phyloP scores from a whole-genome alignment of 1,284 basidiomycete species.

The Irpex rosettiformis region DNA sequence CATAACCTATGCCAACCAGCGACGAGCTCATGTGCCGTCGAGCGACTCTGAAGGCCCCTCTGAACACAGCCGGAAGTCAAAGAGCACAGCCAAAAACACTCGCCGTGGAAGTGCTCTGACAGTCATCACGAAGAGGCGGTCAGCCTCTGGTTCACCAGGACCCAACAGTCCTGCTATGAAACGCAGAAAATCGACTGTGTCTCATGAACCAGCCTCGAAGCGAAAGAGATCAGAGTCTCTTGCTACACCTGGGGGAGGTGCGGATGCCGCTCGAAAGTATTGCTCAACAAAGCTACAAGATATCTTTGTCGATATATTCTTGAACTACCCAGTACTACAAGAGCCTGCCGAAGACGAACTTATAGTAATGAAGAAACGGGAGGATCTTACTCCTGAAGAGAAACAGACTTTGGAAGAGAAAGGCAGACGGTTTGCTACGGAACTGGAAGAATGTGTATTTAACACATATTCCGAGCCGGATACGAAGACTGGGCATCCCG shows the following conservation, averaged over 20 bases:
- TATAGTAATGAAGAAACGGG: conserved; percentile 23
- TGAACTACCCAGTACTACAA: conserved; percentile 54
- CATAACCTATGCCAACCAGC: conserved; percentile 1
- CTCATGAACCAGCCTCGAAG: conserved; percentile 32
- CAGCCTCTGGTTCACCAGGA: conserved; percentile 21
- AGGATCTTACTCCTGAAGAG: conserved; percentile 54
- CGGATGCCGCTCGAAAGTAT: conserved; percentile 70
- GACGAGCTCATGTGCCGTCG: conserved; percentile 28
- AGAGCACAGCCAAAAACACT: conserved; percentile 14
- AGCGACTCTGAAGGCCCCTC: conserved; percentile 41
- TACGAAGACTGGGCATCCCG: conserved; percentile 58
- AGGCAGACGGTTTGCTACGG: conserved; percentile 57
- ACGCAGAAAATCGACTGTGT: conserved; percentile 36
- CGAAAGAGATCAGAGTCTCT: conserved; percentile 36
- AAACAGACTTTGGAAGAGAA: conserved; percentile 47
- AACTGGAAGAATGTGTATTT: conserved; percentile 69
- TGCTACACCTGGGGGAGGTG: conserved; percentile 21
- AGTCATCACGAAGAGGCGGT: conserved; percentile 13
- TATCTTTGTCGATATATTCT: conserved; percentile 63
- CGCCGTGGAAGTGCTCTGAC: conserved; percentile 17
- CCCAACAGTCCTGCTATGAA: conserved; percentile 29
- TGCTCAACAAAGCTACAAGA: conserved; percentile 71
- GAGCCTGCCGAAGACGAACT: conserved; percentile 35
- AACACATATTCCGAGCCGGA: conserved; percentile 74
- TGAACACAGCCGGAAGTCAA: conserved; percentile 25